phyloP scores from a whole-genome alignment of 345 rosid genomes.

The Streptanthus diversifolius region DNA sequence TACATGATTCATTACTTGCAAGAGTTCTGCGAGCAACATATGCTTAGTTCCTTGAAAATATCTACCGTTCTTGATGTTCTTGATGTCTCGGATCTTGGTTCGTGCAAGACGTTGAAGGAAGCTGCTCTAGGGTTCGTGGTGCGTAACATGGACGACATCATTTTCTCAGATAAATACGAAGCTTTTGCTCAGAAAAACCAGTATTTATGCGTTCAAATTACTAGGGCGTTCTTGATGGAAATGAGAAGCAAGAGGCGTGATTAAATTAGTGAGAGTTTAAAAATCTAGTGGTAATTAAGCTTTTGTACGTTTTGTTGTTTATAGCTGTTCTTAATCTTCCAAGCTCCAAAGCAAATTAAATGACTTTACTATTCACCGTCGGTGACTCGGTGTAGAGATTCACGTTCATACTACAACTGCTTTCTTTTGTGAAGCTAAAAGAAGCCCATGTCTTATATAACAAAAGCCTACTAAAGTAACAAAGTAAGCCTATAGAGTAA shows the following conservation, averaged over 20 bases:
- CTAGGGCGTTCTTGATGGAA: conserved; percentile 59
- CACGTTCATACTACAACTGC: neutral
- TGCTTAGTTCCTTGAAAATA: conserved; percentile 45
- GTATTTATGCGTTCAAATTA: conserved; percentile 56
- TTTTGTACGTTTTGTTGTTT: neutral
- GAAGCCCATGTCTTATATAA: neutral
- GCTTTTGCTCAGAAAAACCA: conserved; percentile 55
- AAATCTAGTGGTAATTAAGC: neutral
- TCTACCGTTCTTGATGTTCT: conserved; percentile 58
- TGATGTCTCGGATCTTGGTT: conserved; percentile 57
- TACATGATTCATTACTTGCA: conserved; percentile 64
- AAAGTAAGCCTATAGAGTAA: no score
- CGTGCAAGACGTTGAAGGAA: conserved; percentile 48
- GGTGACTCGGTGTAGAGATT: neutral
- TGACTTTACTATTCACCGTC: neutral
- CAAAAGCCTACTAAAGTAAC: neutral
- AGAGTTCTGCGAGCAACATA: conserved; percentile 53
- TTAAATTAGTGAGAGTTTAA: neutral
- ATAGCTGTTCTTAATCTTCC: neutral
- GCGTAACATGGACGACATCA: conserved; percentile 57
- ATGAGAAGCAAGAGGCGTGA: conserved; percentile 39
- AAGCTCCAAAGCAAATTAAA: neutral
- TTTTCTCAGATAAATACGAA: conserved; percentile 56
- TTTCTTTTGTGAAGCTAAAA: neutral
- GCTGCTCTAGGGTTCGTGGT: conserved; percentile 52